Base-by-base conservation (phyloP, 495 filamentous ascomycete species). In the Tuber magnatum region DNA sequence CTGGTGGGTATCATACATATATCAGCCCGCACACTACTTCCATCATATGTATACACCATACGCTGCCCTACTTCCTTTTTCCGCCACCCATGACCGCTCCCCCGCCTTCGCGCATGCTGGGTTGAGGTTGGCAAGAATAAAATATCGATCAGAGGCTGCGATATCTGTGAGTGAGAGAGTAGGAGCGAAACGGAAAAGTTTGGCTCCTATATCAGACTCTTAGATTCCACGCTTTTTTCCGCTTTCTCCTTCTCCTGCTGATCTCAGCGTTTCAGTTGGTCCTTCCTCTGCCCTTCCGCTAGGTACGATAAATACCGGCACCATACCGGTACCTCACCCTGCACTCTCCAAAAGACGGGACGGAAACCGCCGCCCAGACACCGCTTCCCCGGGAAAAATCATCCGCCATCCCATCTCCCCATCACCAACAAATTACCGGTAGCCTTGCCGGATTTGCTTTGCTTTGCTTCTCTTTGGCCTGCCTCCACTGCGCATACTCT, bases 301-400 rank as follows among this genome's bases (percentile, higher is more conserved):
- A 1, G 56, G 56, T 32, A 32, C 51, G 4, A 65, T 16, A 35
- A 65, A 65, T 65, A 65, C 56, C 14, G 14, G 12, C 32, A 16
- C 51, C 51, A 61, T 61, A 48, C 18, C 69, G 65, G 5, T 56
- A 46, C 2, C 51, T 46, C 24, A 28, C 51, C 32, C 73, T 40
- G 43, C 69, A 75, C 39, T 28, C 69, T 70, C 69, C 74, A 77
- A 79, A 77, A 78, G 77, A 79, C 77, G 77, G 77, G 77, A 79
- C 77, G 77, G 76, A 79, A 79, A 75, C 77, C 73, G 76, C 77
- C 77, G 77, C 76, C 77, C 70, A 79, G 76, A 79, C 72, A 43
- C 70, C 69, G 35, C 70, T 69, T 74, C 75, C 75, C 77, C 73
- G 71, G 73, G 69, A 72, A 48, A 74, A 79, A 56, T 68, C 56